A percentile compares a stretch with the other conserved stretches of the same genome.
These are phyloP conservation scores for Scedosporium apiospermum DNA, from an alignment of 2,329 filamentous ascomycete species.

Conservation along the genomic window DNA sequence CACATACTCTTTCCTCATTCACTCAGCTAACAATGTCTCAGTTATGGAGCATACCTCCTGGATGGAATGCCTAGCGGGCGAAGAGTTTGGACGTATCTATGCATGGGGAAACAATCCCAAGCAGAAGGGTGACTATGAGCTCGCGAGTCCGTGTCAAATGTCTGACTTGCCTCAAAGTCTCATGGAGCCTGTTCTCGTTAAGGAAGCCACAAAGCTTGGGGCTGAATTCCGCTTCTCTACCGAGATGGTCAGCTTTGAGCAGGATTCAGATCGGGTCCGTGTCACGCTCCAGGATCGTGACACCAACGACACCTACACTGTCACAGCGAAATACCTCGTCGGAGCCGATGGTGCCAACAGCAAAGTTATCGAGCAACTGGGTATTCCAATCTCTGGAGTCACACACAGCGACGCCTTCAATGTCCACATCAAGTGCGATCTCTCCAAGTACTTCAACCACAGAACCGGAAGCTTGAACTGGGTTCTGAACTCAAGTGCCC, in stretches of 20 bases:
- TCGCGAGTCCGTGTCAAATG: slow-evolving; percentile 31
- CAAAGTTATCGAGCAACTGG: slow-evolving; percentile 22
- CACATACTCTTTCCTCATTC: neutral
- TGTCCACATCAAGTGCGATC: slow-evolving; percentile 30
- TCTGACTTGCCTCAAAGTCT: slow-evolving; percentile 38
- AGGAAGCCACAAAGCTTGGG: slow-evolving; percentile 26
- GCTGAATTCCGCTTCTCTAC: slow-evolving; percentile 34
- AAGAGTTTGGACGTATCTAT: slow-evolving; percentile 25
- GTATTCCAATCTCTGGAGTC: slow-evolving; percentile 22
- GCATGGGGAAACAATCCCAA: slow-evolving; percentile 27
- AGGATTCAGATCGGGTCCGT: slow-evolving; percentile 19
- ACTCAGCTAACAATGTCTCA: slow-evolving; percentile 13
- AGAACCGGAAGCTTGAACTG: slow-evolving; percentile 46
- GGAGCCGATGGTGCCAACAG: slow-evolving; percentile 44
- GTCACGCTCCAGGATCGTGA: slow-evolving; percentile 14
- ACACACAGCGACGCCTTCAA: slow-evolving; percentile 20
- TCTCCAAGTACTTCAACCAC: slow-evolving; percentile 38
- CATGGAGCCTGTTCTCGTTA: slow-evolving; percentile 36
- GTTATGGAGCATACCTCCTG: slow-evolving; percentile 26
- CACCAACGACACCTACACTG: neutral
- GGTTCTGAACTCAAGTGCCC: slow-evolving; percentile 39
- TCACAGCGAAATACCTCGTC: slow-evolving; percentile 47
- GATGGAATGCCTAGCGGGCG: slow-evolving; percentile 26
- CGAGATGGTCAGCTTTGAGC: slow-evolving; percentile 22
- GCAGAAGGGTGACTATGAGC: slow-evolving; percentile 31